These are phyloP conservation scores for Neurospora sp. DNA, from an alignment of 495 filamentous ascomycete genomes.

Conservation along the genomic window DNA sequence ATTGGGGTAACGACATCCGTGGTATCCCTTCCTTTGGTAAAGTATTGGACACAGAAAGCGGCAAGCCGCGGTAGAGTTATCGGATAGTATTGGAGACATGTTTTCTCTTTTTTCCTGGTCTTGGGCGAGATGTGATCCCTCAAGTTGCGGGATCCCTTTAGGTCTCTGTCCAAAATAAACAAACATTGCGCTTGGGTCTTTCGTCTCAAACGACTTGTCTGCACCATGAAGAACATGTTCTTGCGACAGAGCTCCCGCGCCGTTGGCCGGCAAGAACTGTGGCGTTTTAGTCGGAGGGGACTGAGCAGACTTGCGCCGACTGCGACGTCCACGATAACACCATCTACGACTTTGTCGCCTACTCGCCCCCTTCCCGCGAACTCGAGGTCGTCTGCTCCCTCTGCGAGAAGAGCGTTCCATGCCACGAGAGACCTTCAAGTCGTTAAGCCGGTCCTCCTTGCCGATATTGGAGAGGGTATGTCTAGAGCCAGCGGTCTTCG, in stretches of 20 bases:
- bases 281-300: conserved; percentile 22
- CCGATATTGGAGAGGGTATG: conserved; percentile 93
- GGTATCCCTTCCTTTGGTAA: not conserved
- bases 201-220: not conserved
- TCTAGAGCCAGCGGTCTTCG: not conserved
- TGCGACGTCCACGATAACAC: not conserved
- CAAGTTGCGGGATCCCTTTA: not conserved
- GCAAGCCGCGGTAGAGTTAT: not conserved
- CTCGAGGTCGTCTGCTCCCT: conserved; percentile 8
- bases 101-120: not conserved
- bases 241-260: conserved; percentile 32
- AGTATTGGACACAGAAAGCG: not conserved
- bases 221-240: conserved; percentile 26
- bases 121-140: not conserved
- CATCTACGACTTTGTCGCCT: not conserved
- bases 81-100: not conserved
- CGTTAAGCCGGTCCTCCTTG: conserved; percentile 80
- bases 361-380: not conserved
- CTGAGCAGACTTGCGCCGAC: conserved; percentile 20
- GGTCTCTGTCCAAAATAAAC: not conserved
- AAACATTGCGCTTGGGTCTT: not conserved
- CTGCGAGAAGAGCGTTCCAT: conserved; percentile 43
- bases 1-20: not conserved
- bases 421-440: conserved; percentile 44
- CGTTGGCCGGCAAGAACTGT: conserved; percentile 24